Percentiles rank a stretch among this genome's conserved stretches.
These are phyloP conservation scores for Orbilia blumenaviensis DNA, from an alignment of 2,329 filamentous ascomycete genomes.

Conservation along the genomic window DNA sequence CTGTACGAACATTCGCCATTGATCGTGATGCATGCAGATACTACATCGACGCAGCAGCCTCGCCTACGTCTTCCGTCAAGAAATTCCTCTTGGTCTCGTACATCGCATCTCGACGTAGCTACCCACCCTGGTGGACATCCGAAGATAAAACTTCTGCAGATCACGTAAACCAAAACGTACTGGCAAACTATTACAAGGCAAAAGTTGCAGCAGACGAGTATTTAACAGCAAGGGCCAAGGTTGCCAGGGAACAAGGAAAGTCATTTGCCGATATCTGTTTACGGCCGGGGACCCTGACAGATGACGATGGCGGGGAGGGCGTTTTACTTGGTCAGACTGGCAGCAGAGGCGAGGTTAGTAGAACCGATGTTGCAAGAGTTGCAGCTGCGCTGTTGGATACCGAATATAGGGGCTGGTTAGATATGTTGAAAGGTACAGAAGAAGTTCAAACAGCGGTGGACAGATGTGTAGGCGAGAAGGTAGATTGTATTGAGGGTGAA, in stretches of 20 bases:
- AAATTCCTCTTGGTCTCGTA: slow-evolving; percentile 75
- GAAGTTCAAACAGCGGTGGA: slow-evolving; percentile 54
- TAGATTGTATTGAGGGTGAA: slow-evolving; percentile 42
- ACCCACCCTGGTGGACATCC: slow-evolving; percentile 69
- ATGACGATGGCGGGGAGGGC: slow-evolving; percentile 63
- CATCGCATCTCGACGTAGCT: slow-evolving; percentile 65
- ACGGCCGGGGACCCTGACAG: slow-evolving; percentile 60
- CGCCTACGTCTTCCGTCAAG: slow-evolving; percentile 65
- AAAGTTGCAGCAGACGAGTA: slow-evolving; percentile 68
- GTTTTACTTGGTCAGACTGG: slow-evolving; percentile 63
- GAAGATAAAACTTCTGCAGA: slow-evolving; percentile 58
- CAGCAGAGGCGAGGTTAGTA: slow-evolving; percentile 62
- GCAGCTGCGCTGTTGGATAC: slow-evolving; percentile 67
- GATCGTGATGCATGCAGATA: slow-evolving; percentile 72
- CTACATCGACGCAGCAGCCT: slow-evolving; percentile 70
- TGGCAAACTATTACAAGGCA: slow-evolving; percentile 68
- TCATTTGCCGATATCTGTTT: slow-evolving; percentile 41
- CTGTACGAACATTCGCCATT: slow-evolving; percentile 68
- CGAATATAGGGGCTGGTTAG: slow-evolving; percentile 62
- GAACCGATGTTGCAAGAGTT: slow-evolving; percentile 70
- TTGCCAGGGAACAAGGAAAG: slow-evolving; percentile 28
- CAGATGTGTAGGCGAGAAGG: slow-evolving; percentile 38
- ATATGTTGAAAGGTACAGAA: slow-evolving; percentile 56
- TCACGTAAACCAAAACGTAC: slow-evolving; percentile 60
- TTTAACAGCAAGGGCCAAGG: slow-evolving; percentile 35